A percentile compares a stretch with the other conserved stretches of the same genome.
Conservation (phyloP, 805 yeast species). For the Lachancea waltii region DNA sequence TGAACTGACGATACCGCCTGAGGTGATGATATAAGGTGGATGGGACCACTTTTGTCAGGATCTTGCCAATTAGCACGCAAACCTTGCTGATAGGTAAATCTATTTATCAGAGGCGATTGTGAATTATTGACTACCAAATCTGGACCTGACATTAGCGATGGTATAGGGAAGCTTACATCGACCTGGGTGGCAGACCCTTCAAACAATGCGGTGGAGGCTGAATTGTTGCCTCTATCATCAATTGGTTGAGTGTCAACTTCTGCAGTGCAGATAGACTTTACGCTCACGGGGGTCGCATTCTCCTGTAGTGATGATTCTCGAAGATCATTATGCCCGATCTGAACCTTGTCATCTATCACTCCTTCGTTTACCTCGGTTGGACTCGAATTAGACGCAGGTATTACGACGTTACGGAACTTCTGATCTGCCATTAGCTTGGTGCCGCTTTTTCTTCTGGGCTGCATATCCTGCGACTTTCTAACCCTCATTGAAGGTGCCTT, state of each 20-base stretch:
- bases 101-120: conserved; percentile 1
- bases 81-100: neutral
- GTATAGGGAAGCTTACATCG: neutral
- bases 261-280: no score
- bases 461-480: neutral
- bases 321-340: no score
- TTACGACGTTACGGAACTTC: neutral
- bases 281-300: no score
- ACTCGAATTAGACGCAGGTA: neutral
- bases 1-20: no score
- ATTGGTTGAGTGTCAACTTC: conserved; percentile 5
- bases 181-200: conserved; percentile 6
- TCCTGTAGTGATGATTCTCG: no score
- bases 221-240: neutral
- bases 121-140: neutral
- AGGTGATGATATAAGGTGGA: neutral
- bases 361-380: neutral
- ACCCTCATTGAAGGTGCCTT: neutral
- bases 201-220: neutral
- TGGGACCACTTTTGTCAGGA: neutral
- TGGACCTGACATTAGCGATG: neutral
- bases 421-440: neutral
- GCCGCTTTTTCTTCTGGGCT: no score
- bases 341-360: neutral
- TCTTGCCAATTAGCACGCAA: neutral